Percentiles rank a stretch among this genome's conserved stretches.
Conservation (phyloP, 805 yeast genomes). For the Phaffomyces thermotolerans region DNA sequence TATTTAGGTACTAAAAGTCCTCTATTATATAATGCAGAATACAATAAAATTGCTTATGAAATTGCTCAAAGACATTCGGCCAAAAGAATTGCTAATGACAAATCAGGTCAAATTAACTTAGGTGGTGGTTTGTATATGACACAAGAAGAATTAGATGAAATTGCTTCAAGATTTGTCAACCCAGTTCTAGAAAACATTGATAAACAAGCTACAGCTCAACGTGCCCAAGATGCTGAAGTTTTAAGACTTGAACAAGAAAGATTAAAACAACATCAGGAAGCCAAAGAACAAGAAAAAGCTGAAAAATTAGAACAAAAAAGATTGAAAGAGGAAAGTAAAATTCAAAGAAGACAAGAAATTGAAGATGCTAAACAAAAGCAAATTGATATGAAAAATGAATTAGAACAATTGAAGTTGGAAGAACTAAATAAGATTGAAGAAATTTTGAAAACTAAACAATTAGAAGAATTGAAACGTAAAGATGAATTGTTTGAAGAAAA, state of each 20-base stretch:
- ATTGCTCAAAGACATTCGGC: constrained; percentile 65
- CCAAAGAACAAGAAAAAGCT: constrained; percentile 32
- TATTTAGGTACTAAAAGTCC: constrained; percentile 32
- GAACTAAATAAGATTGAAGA: constrained; percentile 28
- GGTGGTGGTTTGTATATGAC: constrained; percentile 87
- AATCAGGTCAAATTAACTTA: constrained; percentile 49
- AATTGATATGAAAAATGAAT: constrained; percentile 23
- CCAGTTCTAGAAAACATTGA: constrained; percentile 78
- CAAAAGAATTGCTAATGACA: constrained; percentile 37
- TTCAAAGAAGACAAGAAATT: constrained; percentile 28
- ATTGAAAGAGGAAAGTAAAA: constrained; percentile 30
- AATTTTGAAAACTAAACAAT: constrained; percentile 29
- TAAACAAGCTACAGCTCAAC: constrained; percentile 61
- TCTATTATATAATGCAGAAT: constrained; percentile 39
- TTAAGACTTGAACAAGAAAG: constrained; percentile 30
- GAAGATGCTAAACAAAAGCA: constrained; percentile 27
- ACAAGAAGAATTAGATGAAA: constrained; percentile 63
- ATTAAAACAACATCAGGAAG: constrained; percentile 32
- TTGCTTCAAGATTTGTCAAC: constrained; percentile 73
- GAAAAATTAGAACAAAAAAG: constrained; percentile 34
- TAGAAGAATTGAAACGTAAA: constrained; percentile 21
- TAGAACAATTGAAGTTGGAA: constrained; percentile 28
- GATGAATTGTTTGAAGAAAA: constrained; percentile 25
- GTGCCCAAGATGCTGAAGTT: constrained; percentile 45
- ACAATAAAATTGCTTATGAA: constrained; percentile 67